Evolutionary conservation across 306 rosid species (phyloP).

Genomic region (Sicyos baderoa): DNA sequence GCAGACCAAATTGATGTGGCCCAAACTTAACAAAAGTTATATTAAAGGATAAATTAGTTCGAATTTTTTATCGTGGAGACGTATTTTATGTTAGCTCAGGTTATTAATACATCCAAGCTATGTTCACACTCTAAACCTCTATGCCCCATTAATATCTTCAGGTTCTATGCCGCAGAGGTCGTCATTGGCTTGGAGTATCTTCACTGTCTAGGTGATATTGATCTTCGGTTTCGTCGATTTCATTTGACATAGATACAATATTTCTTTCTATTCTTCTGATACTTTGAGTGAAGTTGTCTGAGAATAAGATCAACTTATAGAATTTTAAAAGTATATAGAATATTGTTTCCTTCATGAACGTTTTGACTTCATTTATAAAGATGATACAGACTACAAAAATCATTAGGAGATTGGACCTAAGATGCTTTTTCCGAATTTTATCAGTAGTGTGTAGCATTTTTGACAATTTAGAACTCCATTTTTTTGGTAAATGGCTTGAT

Average conservation of each 20-base stretch:
- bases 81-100: not conserved
- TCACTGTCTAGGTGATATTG: constrained; percentile 78
- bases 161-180: constrained; percentile 94
- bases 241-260: not conserved
- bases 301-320: constrained; percentile 1
- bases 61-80: not conserved
- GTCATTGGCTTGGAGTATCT: constrained; percentile 92
- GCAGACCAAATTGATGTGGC: not conserved
- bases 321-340: not conserved
- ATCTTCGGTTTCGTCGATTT: not conserved
- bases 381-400: not conserved
- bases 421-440: not conserved
- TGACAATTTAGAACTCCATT: not conserved
- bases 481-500: not conserved
- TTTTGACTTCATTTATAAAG: constrained; percentile 14
- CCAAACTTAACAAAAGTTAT: not conserved
- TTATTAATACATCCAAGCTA: not conserved
- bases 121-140: not conserved
- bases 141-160: constrained; percentile 29
- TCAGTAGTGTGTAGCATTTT: not conserved
- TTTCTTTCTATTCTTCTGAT: constrained; percentile 17
- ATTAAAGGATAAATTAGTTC: not conserved
- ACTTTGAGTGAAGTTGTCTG: constrained; percentile 16
- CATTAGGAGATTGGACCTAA: not conserved
- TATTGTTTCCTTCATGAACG: not conserved